Conservation (phyloP, 257 asterid species). For the Solanum tarijense region DNA sequence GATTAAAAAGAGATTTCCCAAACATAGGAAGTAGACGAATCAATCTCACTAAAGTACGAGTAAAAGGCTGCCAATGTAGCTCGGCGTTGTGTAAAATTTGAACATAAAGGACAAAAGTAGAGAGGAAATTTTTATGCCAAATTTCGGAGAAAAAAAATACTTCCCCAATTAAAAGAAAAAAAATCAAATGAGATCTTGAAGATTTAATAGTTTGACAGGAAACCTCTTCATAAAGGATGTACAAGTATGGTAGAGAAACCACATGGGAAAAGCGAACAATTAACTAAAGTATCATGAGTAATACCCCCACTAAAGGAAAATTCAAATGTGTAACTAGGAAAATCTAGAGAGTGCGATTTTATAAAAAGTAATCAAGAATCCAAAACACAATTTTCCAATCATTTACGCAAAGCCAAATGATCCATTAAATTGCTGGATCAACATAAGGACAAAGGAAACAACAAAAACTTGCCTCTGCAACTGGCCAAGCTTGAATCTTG, state of each 20-base stretch:
- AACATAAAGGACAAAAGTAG: not conserved
- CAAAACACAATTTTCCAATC: not conserved
- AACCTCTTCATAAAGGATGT: not conserved
- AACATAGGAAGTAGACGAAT: not conserved
- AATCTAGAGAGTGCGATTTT: not conserved
- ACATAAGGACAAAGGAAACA: conserved; percentile 1
- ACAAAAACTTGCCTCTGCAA: conserved; percentile 58
- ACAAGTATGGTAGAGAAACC: not conserved
- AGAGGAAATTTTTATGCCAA: not conserved
- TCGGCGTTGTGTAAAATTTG: not conserved
- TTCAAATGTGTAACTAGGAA: not conserved
- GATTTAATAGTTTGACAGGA: not conserved
- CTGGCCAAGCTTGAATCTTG: conserved; percentile 48
- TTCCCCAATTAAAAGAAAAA: not conserved
- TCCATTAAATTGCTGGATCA: conserved; percentile 5
- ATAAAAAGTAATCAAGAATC: not conserved
- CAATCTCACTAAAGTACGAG: not conserved
- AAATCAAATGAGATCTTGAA: not conserved
- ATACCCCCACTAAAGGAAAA: not conserved
- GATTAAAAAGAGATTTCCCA: not conserved
- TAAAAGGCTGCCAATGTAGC: not conserved
- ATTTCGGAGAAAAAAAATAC: not conserved
- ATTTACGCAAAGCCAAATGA: not conserved
- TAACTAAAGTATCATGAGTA: not conserved
- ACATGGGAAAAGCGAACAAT: not conserved